Conservation (phyloP, 495 filamentous ascomycete genomes). For the Pyrenula aspistea region DNA sequence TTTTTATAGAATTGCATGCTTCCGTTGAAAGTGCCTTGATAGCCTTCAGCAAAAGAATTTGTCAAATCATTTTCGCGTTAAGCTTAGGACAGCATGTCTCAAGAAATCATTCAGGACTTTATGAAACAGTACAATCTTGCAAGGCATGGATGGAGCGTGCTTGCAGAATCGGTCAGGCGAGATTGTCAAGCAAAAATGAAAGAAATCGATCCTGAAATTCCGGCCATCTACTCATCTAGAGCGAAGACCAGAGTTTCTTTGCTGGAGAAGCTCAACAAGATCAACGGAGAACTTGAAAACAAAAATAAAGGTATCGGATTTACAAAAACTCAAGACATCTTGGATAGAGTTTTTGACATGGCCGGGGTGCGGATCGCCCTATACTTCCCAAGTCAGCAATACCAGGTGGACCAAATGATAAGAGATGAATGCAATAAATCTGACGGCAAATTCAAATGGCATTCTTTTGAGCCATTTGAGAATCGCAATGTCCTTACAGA, state of each 20-base stretch:
- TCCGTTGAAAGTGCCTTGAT: neutral
- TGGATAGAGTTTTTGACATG: neutral
- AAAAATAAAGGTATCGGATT: neutral
- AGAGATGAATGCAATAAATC: too few species aligned
- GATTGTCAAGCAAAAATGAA: neutral
- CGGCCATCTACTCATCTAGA: neutral
- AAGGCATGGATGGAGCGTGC: neutral
- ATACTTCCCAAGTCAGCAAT: neutral
- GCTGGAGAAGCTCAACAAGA: neutral
- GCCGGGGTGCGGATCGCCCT: neutral
- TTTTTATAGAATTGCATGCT: too few species aligned
- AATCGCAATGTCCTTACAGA: neutral
- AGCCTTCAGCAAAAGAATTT: neutral
- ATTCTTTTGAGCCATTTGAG: neutral
- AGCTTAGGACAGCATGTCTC: neutral
- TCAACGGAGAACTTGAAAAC: neutral
- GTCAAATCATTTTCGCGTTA: neutral
- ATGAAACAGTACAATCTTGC: neutral
- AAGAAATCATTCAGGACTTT: neutral
- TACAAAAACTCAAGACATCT: neutral
- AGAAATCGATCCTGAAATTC: neutral
- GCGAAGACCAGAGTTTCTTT: neutral
- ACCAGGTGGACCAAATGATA: neutral
- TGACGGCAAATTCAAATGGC: neutral
- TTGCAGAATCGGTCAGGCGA: neutral